Base-by-base conservation (phyloP, 2,329 filamentous ascomycete species). In the Pseudopithomyces chartarum region DNA sequence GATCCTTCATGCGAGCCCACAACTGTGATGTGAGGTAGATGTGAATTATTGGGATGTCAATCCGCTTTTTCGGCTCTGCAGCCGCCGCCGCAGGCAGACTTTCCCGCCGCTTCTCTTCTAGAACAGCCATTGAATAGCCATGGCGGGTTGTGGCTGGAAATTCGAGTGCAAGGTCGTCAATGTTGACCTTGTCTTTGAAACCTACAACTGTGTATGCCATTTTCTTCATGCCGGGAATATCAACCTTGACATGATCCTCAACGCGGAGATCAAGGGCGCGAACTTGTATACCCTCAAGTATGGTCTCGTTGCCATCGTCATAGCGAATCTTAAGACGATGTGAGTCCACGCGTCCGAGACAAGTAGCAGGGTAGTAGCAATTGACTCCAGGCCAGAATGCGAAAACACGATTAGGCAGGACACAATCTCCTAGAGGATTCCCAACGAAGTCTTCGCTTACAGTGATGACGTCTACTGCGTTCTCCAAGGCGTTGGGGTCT, bases 341-440 rank as follows among this genome's bases (percentile, higher is more conserved):
- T 2, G 71, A 65, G 43, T 76, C 69, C 19, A 80, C 74, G 15
- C 72, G 74, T 2, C 81, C 82, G 33, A 86, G 69, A 62, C 81
- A 87, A n/a, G 80, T 84, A 8, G 83, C 86, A 46, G 86, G 84
- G 65, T 85, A 87, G 66, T 83, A 88, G 52, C 80, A 79, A 46
- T 77, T 80, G 26, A 29, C 8, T 19, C 82, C 81, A 60, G 80
- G 85, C 80, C 85, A 88, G 26, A 79, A 77, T 7, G 85, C 85
- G 59, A 87, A 79, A 0, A 88, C 80, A 58, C 86, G 80, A 52
- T 83, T 82, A 5, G 81, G 80, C 12, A 78, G 75, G 22, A 80
- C 62, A 10, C 76, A 36, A 23, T 69, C 63, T 12, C 57, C 61
- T 3, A 61, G 52, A 10, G 67, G 62, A 19, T 62, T 57, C 34